phyloP scores from a whole-genome alignment of 768 basidiomycete species.

The Daedaleopsis nitida region DNA sequence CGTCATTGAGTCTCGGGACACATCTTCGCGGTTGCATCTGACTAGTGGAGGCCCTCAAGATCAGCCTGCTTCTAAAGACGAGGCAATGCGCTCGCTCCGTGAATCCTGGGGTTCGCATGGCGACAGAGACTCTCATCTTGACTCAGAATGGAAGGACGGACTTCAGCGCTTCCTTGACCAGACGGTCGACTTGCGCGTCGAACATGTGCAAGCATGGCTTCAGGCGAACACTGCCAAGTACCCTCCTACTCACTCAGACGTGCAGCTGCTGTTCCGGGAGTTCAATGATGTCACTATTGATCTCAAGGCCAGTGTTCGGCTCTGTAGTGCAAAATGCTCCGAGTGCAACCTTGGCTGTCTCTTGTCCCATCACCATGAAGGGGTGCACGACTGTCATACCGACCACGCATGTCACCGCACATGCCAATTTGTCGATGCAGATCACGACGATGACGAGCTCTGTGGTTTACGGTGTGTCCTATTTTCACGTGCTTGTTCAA shows the following conservation, averaged over 20 bases:
- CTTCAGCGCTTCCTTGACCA: conserved; percentile 41
- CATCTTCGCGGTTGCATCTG: conserved; percentile 38
- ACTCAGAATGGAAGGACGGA: conserved; percentile 43
- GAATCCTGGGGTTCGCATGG: conserved; percentile 34
- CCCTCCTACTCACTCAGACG: conserved; percentile 41
- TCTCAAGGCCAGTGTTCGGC: conserved; percentile 45
- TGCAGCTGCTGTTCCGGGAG: conserved; percentile 46
- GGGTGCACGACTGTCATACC: conserved; percentile 52
- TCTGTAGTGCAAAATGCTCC: conserved; percentile 52
- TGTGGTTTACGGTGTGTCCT: conserved; percentile 52
- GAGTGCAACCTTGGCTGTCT: conserved; percentile 53
- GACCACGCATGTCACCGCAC: conserved; percentile 45
- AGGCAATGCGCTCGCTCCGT: conserved; percentile 25
- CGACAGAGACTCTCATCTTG: conserved; percentile 37
- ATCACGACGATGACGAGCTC: conserved; percentile 29
- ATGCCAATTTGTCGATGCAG: conserved; percentile 43
- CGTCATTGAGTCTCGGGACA: conserved; percentile 41
- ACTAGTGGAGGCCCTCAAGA: conserved; percentile 13
- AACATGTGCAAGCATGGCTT: conserved; percentile 55
- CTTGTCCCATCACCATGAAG: conserved; percentile 45
- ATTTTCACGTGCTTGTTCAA: not conserved
- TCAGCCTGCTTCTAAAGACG: conserved; percentile 25
- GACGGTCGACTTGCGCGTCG: conserved; percentile 45
- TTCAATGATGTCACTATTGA: conserved; percentile 48
- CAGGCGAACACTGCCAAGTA: conserved; percentile 51